Base-by-base conservation (phyloP, 2,329 filamentous ascomycete genomes). In the Emmonsiellopsis sp. region DNA sequence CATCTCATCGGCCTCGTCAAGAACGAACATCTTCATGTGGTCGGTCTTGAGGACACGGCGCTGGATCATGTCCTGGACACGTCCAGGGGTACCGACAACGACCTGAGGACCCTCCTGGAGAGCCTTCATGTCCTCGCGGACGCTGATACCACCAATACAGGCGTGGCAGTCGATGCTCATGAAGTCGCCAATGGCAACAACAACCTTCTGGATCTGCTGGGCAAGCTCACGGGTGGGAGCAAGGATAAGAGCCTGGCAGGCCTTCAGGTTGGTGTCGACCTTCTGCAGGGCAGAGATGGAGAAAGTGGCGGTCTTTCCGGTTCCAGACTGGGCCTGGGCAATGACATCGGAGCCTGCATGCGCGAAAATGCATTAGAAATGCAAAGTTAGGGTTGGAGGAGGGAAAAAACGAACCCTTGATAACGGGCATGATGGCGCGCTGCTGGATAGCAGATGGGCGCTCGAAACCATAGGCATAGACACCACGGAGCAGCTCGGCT, bases 401-500 rank as follows among this genome's bases (percentile, higher is more conserved):
- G 41, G 41, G 50, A 51, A 50, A 46, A 43, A 56, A 70, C 86
- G 74, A 79, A 93, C 89, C 91, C 85, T 97, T 96, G 82, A 98
- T 97, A 73, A 98, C 93, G 71, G 93, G 94, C 87, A 97, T 95
- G 77, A 98, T 98, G 67, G 93, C 93, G 73, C 94, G 92, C 86
- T 95, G 90, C 87, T 98, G 93, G 68, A 98, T 98, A 74, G 93
- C 92, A 79, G 93, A 98, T 61, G 93, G 93, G 65, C 93, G 91
- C 85, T 98, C 93, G 81, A 98, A 98, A 87, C 93, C 93, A 76
- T 98, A 98, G 74, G 93, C 93, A 77, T 97, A 98, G 75, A 98
- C 89, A 80, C 88, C 93, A 79, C 93, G 90, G 73, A 98, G 89
- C 71, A 98, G 87, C 82, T 98, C 93, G 62, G 89, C 73, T 84